phyloP scores from a whole-genome alignment of 805 yeast genomes.

The Ogataea pilisensis region DNA sequence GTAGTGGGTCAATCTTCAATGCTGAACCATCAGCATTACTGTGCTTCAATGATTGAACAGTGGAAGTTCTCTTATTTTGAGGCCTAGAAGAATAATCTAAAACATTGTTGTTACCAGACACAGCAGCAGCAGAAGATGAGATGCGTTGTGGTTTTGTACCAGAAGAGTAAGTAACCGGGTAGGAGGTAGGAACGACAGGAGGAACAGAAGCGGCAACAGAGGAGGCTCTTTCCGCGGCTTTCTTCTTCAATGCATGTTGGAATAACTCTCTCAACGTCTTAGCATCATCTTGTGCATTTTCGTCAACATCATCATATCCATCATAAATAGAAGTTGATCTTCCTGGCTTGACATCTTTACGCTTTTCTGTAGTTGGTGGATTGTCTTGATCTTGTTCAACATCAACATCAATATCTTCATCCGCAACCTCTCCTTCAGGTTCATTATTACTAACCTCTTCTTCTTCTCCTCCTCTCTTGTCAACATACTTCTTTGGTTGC shows the following conservation, averaged over 20 bases:
- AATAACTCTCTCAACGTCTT: not conserved
- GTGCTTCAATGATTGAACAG: conserved; percentile 17
- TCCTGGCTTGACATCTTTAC: not conserved
- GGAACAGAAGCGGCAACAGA: not conserved
- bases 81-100: no score
- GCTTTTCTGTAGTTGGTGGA: not conserved
- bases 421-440: not conserved
- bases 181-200: not conserved
- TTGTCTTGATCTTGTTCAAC: conserved; percentile 1
- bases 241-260: conserved; percentile 2
- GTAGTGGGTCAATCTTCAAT: conserved; percentile 34
- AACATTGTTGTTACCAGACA: no score
- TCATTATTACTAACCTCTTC: not conserved
- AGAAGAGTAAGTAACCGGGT: not conserved
- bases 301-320: not conserved
- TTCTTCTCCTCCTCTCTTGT: not conserved
- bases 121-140: not conserved
- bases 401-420: conserved; percentile 1
- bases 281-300: conserved; percentile 1
- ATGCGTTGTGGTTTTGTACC: not conserved
- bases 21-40: conserved; percentile 11
- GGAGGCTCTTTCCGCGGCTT: not conserved
- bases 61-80: conserved; percentile 11
- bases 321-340: not conserved
- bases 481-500: conserved; percentile 4